phyloP scores from a whole-genome alignment of 2,329 filamentous ascomycete genomes.

The Chaetomium strumarium region DNA sequence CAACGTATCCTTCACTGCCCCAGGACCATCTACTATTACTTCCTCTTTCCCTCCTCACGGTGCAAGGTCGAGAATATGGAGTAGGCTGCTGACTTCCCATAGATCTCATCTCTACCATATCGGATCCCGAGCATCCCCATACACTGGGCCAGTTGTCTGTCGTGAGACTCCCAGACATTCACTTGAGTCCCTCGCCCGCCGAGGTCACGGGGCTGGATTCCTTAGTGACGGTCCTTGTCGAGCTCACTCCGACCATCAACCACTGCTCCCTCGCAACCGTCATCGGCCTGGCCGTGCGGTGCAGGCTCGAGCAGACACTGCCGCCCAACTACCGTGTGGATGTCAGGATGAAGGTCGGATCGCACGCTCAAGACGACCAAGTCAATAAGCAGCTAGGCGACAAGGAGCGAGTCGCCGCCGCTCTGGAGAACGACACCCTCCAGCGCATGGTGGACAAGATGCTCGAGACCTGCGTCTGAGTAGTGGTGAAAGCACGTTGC shows the following conservation, averaged over 20 bases:
- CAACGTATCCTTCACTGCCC: background rate
- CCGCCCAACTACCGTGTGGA: constrained; percentile 90
- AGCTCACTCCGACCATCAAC: constrained; percentile 93
- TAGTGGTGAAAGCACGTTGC: background rate
- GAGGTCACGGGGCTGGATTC: constrained; percentile 44
- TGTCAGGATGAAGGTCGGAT: constrained; percentile 89
- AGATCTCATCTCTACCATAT: constrained; percentile 94
- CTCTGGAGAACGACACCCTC: constrained; percentile 86
- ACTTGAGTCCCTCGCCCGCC: constrained; percentile 62
- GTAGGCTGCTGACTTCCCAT: constrained; percentile 30
- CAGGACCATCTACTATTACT: background rate
- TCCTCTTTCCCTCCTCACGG: constrained; percentile 18
- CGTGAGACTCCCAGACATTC: constrained; percentile 91
- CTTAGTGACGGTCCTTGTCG: constrained; percentile 70
- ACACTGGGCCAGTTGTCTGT: constrained; percentile 90
- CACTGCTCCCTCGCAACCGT: constrained; percentile 96
- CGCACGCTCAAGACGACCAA: constrained; percentile 90
- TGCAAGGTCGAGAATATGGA: background rate
- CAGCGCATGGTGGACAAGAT: constrained; percentile 88
- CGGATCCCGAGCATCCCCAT: constrained; percentile 92
- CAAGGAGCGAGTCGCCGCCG: constrained; percentile 93
- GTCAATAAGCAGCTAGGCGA: constrained; percentile 96
- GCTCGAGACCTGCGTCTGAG: constrained; percentile 73
- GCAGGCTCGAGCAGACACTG: constrained; percentile 82
- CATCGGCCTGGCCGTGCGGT: constrained; percentile 87